These are phyloP conservation scores for Pseudoperonospora humuli DNA, from an alignment of 352 stramenopile species.

Conservation along the genomic window DNA sequence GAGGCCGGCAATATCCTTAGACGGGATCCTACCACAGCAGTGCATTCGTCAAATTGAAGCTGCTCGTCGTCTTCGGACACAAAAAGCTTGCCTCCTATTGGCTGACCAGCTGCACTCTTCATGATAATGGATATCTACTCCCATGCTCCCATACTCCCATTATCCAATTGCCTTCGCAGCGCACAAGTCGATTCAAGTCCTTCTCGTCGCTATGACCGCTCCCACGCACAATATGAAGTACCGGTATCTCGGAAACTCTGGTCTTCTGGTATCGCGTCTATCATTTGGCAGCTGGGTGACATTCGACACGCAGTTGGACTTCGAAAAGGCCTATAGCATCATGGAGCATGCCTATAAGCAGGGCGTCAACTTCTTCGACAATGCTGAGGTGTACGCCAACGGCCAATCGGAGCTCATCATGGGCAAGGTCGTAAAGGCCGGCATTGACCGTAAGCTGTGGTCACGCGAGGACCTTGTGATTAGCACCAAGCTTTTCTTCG, in stretches of 20 bases:
- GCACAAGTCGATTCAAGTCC: background rate
- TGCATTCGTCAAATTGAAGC: too few relatives aligned
- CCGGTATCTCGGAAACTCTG: slow-evolving; percentile 43
- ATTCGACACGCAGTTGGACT: slow-evolving; percentile 40
- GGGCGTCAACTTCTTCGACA: slow-evolving; percentile 67
- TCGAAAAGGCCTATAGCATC: slow-evolving; percentile 53
- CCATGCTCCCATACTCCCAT: too few relatives aligned
- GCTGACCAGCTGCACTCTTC: too few relatives aligned
- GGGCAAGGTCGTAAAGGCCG: slow-evolving; percentile 44
- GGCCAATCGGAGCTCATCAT: slow-evolving; percentile 46
- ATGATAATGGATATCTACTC: too few relatives aligned
- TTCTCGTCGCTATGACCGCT: background rate
- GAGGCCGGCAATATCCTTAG: too few relatives aligned
- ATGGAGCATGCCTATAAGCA: slow-evolving; percentile 55
- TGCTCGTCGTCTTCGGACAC: too few relatives aligned
- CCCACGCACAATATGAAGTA: slow-evolving; percentile 50
- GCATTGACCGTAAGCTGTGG: slow-evolving; percentile 36
- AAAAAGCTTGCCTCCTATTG: too few relatives aligned
- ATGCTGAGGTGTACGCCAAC: slow-evolving; percentile 44
- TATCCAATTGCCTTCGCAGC: background rate
- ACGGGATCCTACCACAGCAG: too few relatives aligned
- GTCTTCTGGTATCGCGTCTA: slow-evolving; percentile 40
- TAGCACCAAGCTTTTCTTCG: slow-evolving; percentile 65
- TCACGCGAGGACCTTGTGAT: slow-evolving; percentile 55
- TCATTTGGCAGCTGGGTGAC: slow-evolving; percentile 50